Conservation (phyloP, 495 filamentous ascomycete species). For the Cercophora newfieldiana region DNA sequence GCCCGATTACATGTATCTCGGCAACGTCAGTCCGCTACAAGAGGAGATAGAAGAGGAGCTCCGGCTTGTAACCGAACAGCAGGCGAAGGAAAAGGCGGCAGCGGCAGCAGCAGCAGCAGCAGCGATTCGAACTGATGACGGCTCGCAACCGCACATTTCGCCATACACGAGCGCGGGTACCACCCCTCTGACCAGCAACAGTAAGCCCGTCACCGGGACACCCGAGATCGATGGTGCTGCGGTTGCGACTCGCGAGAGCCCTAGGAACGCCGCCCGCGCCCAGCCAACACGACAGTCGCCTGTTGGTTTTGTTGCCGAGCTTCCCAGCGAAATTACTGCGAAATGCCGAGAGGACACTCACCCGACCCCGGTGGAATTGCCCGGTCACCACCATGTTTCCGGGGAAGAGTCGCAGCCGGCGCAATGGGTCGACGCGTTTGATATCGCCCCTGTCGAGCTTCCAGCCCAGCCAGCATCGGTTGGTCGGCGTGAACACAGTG, state of each 20-base stretch:
- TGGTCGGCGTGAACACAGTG: neutral
- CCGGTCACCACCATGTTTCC: slow-evolving; percentile 27
- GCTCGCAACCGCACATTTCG: slow-evolving; percentile 17
- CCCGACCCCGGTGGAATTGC: slow-evolving; percentile 46
- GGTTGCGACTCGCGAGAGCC: neutral
- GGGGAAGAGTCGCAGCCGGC: slow-evolving; percentile 20
- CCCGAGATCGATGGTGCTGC: neutral
- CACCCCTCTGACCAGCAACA: slow-evolving; percentile 22
- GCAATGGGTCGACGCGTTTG: slow-evolving; percentile 25
- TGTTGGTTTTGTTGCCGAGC: slow-evolving; percentile 46
- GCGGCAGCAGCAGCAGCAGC: neutral
- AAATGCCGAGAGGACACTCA: slow-evolving; percentile 39
- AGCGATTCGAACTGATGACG: neutral
- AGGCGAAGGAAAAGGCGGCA: neutral
- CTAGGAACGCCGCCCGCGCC: neutral
- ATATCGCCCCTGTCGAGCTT: slow-evolving; percentile 37
- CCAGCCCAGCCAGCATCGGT: slow-evolving; percentile 24
- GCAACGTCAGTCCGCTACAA: slow-evolving; percentile 38
- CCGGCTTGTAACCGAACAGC: neutral
- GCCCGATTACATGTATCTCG: slow-evolving; percentile 47
- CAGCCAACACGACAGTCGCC: slow-evolving; percentile 25
- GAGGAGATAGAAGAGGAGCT: slow-evolving; percentile 35
- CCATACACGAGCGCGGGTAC: slow-evolving; percentile 25
- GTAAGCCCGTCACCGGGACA: slow-evolving; percentile 20
- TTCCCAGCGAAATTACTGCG: slow-evolving; percentile 38